Evolutionary conservation across 306 rosid genomes (phyloP).

Genomic region (Carpinus viminea): DNA sequence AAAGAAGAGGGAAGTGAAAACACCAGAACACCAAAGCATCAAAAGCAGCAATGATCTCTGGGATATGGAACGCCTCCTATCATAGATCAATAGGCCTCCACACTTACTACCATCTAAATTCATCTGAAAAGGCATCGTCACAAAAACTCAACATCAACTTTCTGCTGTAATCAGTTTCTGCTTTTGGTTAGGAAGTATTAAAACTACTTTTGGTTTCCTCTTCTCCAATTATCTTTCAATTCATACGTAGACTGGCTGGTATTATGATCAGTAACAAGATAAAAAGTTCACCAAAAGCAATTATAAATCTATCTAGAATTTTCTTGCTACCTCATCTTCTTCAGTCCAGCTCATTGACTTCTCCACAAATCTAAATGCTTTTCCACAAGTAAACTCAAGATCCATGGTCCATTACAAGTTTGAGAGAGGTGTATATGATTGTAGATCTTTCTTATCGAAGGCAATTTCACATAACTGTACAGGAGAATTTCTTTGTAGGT

Average conservation of each 20-base stretch:
- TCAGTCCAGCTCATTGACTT: background rate
- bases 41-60: background rate
- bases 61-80: background rate
- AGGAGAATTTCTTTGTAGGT: background rate
- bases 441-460: background rate
- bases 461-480: background rate
- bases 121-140: background rate
- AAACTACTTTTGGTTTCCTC: background rate
- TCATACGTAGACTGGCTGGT: background rate
- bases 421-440: background rate
- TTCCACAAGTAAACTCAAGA: background rate
- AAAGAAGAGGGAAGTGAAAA: slow-evolving; percentile 16
- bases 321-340: background rate
- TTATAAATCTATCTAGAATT: background rate
- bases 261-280: background rate
- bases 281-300: background rate
- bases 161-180: too few relatives aligned
- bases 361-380: background rate
- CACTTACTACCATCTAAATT: slow-evolving; percentile 3
- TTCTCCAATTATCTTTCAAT: background rate
- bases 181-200: too few relatives aligned
- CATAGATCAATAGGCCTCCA: background rate
- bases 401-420: background rate
- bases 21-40: background rate
- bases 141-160: background rate